Percentiles rank a stretch among this genome's conserved stretches.
Conservation (phyloP, 2,329 filamentous ascomycete species). For the Hymenoscyphus occultus region DNA sequence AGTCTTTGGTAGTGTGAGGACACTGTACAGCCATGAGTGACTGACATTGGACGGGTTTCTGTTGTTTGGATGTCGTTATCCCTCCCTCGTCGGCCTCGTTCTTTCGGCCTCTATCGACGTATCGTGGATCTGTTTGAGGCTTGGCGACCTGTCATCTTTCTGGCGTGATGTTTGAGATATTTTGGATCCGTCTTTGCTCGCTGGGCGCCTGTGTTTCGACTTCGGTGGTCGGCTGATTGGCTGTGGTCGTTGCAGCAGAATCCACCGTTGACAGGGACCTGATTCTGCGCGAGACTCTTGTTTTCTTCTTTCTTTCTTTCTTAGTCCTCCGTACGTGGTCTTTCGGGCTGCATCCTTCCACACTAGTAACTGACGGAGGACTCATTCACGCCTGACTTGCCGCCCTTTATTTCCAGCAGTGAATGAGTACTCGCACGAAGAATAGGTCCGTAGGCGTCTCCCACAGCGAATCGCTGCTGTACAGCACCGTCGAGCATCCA, state of each 20-base stretch:
- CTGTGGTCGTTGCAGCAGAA: constrained; percentile 9
- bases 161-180: constrained; percentile 28
- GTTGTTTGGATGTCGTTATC: background rate
- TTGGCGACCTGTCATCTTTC: constrained; percentile 15
- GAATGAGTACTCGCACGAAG: background rate
- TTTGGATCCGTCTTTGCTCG: constrained; percentile 12
- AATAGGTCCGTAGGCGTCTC: background rate
- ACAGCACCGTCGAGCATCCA: background rate
- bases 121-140: background rate
- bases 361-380: too few relatives aligned
- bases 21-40: background rate
- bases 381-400: background rate
- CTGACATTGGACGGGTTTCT: constrained; percentile 5
- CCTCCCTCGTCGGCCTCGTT: background rate
- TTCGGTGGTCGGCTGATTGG: constrained; percentile 14
- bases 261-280: background rate
- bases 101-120: constrained; percentile 5
- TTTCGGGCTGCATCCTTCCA: background rate
- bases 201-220: constrained; percentile 25
- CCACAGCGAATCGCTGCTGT: background rate
- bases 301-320: too few relatives aligned
- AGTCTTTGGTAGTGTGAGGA: background rate
- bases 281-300: background rate
- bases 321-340: too few relatives aligned
- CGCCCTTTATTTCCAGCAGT: background rate